These are phyloP conservation scores for Elsinoe australis DNA, from an alignment of 2,329 filamentous ascomycete species.

Conservation along the genomic window DNA sequence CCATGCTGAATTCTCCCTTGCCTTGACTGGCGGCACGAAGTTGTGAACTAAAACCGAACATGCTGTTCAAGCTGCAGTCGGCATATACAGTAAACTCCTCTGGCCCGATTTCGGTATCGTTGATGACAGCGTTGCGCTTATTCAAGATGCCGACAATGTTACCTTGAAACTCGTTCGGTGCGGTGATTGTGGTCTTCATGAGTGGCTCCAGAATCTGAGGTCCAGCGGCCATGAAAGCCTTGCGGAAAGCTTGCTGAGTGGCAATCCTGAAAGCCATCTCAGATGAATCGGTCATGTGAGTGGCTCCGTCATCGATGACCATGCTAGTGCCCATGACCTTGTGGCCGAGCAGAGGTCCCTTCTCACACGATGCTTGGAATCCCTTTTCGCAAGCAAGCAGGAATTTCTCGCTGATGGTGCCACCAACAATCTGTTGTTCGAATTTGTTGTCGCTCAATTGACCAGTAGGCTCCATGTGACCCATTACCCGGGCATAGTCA, in stretches of 20 bases:
- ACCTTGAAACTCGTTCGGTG: constrained; percentile 95
- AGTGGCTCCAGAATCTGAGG: constrained; percentile 87
- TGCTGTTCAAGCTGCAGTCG: constrained; percentile 88
- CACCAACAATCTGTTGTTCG: constrained; percentile 79
- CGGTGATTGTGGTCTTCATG: constrained; percentile 97
- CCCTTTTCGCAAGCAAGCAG: constrained; percentile 91
- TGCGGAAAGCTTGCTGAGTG: constrained; percentile 92
- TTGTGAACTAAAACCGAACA: constrained; percentile 95
- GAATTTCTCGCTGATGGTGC: constrained; percentile 91
- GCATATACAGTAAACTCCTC: constrained; percentile 91
- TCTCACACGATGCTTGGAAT: constrained; percentile 72
- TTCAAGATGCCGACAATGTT: constrained; percentile 91
- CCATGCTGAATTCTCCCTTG: constrained; percentile 98
- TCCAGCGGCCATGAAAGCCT: constrained; percentile 73
- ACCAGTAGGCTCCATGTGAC: constrained; percentile 81
- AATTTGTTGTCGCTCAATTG: constrained; percentile 69
- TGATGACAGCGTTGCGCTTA: constrained; percentile 91
- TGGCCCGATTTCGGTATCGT: constrained; percentile 85
- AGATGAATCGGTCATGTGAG: constrained; percentile 94
- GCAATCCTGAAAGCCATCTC: constrained; percentile 94
- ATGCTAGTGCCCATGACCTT: constrained; percentile 82
- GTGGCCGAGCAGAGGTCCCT: constrained; percentile 87
- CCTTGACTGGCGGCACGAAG: constrained; percentile 90
- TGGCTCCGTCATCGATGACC: constrained; percentile 93
- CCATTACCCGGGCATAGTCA: constrained; percentile 87